Base-by-base conservation (phyloP, 2,329 filamentous ascomycete species). In the Scedosporium boydii region DNA sequence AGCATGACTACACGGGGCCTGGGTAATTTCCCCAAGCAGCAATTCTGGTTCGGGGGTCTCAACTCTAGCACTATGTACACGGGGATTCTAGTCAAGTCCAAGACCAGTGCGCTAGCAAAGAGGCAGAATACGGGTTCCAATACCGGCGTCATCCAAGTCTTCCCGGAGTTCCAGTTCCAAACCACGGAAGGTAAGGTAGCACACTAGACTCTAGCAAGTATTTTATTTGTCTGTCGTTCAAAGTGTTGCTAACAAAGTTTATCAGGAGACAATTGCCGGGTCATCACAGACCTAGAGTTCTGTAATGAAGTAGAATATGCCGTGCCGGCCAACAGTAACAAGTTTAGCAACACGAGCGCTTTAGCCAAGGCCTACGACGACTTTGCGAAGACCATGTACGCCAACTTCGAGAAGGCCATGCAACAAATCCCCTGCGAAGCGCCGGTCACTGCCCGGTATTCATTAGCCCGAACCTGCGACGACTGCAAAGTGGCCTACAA, bases 241-340 rank as follows among this genome's bases (percentile, higher is more conserved):
- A 29, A 21, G 26, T 44, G 41, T 48, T 29, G 46, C 55, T 18
- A 62, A 38, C 26, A 29, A 29, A 41, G 42, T 42, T 27, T 16
- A 64, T 66, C 68, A 85, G 90, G 89, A 63, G 83, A 86, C 64
- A 96, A 93, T 70, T 99, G 95, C 73, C 88, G 88, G 64, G 82
- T 99, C 48, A 81, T 98, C 56, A 93, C 87, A 73, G 87, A 96
- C 70, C 84, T 99, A n/a, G 80, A 86, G 0, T 96, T 98, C 73
- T 99, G 95, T 76, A 83, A 88, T 67, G 86, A 93, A 68, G 89
- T 93, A 58, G 91, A 93, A 59, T 97, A 97, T 71, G 89, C 93
- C 6, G 95, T 97, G 0, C 95, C 95, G 0, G 87, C 89, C 48
- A 96, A 96, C 69, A 80, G 85, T 1, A 75, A 78, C 42, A 84